Conservation (phyloP, 805 yeast genomes). For the Metschnikowia cerradonensis region DNA sequence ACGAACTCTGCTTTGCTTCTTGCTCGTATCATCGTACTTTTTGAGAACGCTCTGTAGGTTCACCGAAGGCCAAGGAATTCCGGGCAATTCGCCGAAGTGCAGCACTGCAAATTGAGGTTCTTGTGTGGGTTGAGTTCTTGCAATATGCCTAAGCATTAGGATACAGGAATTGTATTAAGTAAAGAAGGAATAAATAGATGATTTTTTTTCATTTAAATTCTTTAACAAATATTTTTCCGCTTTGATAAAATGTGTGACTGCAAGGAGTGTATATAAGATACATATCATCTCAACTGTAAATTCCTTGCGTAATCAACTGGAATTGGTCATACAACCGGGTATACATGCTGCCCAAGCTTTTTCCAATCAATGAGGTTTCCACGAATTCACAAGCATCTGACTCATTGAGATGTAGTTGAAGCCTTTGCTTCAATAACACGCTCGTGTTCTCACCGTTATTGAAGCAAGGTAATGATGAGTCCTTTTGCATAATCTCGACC, state of each 20-base stretch:
- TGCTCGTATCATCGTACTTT: not conserved
- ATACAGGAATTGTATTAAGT: not conserved
- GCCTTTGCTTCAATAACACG: slow-evolving; percentile 70
- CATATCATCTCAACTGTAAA: slow-evolving; percentile 44
- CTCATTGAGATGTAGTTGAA: slow-evolving; percentile 73
- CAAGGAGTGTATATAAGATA: not conserved
- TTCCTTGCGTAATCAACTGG: slow-evolving; percentile 93
- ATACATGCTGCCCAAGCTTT: slow-evolving; percentile 81
- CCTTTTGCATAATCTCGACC: slow-evolving; percentile 93
- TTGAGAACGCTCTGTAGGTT: slow-evolving; percentile 2
- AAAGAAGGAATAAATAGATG: not conserved
- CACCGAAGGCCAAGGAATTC: slow-evolving; percentile 3
- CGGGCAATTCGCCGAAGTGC: slow-evolving; percentile 1
- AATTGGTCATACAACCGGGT: slow-evolving; percentile 93
- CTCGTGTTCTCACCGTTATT: slow-evolving; percentile 83
- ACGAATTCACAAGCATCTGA: slow-evolving; percentile 73
- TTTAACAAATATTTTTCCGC: not conserved
- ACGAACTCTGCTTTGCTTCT: not conserved
- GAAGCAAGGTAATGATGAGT: slow-evolving; percentile 87
- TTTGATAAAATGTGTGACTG: not conserved
- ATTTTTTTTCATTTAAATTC: not conserved
- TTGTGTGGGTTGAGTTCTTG: not conserved
- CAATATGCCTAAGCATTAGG: not conserved
- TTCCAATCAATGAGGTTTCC: slow-evolving; percentile 69
- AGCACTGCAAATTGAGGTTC: slow-evolving; percentile 1